Evolutionary conservation across 1,139 yeast genomes (phyloP), one percentile per base, ranked within the genome.

Genomic region (Nakaseomyces bracarensis): DNA sequence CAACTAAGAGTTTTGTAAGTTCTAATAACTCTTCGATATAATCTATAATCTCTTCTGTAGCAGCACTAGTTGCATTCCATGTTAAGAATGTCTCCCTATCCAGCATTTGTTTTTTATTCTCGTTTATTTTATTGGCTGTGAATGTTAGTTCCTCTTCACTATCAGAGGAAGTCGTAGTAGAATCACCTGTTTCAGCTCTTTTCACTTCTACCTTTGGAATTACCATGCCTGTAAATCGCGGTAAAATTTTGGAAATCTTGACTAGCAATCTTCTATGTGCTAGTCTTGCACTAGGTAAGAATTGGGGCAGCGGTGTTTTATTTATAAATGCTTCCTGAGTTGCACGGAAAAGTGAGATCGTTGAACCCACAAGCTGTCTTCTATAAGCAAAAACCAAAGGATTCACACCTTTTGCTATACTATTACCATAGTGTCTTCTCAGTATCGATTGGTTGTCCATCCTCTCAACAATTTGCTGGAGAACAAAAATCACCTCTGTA

Each of bases 41-140:
- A 40, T 68, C 73, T 36, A 72, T 70, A 25, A 72, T 61, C 49
- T 72, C 77, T 43, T 70, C 75, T 2, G 68, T 52, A 0, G 74
- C 74, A 2, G 73, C 67, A 44, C 69, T 67, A 1, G 73, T 59
- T 1, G 77, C 77, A 49, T 71, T 72, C 77, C 77, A 72, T 40
- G 72, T 64, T 53, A 72, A 58, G 46, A 68, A 68, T 43, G 64
- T 66, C 41, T 64, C 68, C 39, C 65, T 64, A n/a, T 68, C 49
- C 16, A 60, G 45, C 28, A 48, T 51, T 21, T 54, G 57, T 7
- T 37, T 37, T n/a, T 16, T 26, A 14, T 10, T 26, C 19, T 11
- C 15, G n/a, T 23, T 37, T 5, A 16, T 14, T 19, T 23, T 16
- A 10, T 37, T 37, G 3, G 33, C 19, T 2, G 25, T 18, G 18